Conservation (phyloP, 176 grass and related monocot species). For the Oryza coarctata region DNA sequence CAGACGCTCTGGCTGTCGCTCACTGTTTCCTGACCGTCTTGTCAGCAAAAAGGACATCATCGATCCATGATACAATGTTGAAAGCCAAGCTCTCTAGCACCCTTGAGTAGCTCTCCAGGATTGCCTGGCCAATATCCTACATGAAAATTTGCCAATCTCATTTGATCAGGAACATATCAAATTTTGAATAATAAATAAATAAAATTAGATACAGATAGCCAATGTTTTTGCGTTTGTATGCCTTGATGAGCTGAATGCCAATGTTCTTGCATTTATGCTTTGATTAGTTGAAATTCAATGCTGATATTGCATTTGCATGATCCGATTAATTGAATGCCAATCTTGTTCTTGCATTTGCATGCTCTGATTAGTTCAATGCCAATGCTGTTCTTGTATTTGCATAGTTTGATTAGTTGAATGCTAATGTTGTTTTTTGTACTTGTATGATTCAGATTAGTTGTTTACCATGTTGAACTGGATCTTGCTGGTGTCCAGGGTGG, state of each 20-base stretch:
- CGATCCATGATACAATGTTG: constrained; percentile 91
- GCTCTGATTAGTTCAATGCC: no score
- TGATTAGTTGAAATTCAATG: no score
- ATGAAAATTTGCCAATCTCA: background rate
- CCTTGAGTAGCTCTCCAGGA: constrained; percentile 97
- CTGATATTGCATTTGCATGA: no score
- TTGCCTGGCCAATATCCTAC: constrained; percentile 92
- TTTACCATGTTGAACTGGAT: constrained; percentile 97
- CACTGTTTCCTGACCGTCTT: constrained; percentile 51
- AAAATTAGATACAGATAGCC: background rate
- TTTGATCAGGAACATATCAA: background rate
- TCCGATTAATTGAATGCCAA: no score
- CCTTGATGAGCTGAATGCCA: no score
- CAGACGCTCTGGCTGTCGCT: background rate
- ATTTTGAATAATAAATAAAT: background rate
- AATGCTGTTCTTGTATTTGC: no score
- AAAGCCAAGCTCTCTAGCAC: constrained; percentile 93
- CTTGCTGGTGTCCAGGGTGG: constrained; percentile 95
- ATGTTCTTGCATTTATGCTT: no score
- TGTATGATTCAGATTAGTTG: background rate
- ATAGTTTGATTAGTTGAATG: background rate
- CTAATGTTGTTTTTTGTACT: background rate
- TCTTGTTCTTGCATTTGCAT: no score
- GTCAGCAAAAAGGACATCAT: constrained; percentile 82
- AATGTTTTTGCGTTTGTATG: background rate